Evolutionary conservation across 768 basidiomycete species (phyloP), one percentile per base, ranked within the genome.

Genomic region (Sarcomyxa edulis): DNA sequence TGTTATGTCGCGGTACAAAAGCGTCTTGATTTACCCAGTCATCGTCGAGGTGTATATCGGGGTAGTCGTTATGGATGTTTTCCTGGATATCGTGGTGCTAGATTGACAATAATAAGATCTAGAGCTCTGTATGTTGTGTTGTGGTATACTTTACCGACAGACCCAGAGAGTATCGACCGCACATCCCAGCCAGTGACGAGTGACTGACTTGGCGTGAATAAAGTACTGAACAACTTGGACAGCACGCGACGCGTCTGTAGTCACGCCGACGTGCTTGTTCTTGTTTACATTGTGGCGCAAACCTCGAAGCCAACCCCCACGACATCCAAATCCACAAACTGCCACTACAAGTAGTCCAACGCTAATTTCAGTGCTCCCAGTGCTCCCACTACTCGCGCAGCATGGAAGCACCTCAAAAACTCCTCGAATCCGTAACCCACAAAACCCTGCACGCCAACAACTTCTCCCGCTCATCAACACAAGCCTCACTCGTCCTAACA

Each of bases 391-490:
- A n/a, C n/a, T n/a, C n/a, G n/a, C n/a, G n/a, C n/a, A n/a, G n/a
- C 43, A 79, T 77, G 78, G 76, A 83, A 44, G 54, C 58, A n/a
- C n/a, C 76, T 1, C 63, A 71, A 44, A 81, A 75, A 50, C 55
- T 86, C 39, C 68, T 88, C 43, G 84, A 87, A 60, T 69, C 80
- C 3, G 76, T 74, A 0, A 73, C 76, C 1, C 69, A 79, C 55
- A 74, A 78, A 39, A 82, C 84, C 12, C 70, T 90, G 11, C 86
- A 90, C 46, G 81, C 85, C 0, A 78, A 89, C 47, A 71, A 71
- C 45, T 91, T 92, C 61, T 77, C 82, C 25, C 74, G 84, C 35
- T 73, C 87, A 0, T 91, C 89, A 3, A 61, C 77, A 1, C 81
- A 84, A 51, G 85, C 89, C 3, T 69, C 79, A 7, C 60, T 74